Base-by-base conservation (phyloP, 208 protist species). In the Naegleria fowleri region DNA sequence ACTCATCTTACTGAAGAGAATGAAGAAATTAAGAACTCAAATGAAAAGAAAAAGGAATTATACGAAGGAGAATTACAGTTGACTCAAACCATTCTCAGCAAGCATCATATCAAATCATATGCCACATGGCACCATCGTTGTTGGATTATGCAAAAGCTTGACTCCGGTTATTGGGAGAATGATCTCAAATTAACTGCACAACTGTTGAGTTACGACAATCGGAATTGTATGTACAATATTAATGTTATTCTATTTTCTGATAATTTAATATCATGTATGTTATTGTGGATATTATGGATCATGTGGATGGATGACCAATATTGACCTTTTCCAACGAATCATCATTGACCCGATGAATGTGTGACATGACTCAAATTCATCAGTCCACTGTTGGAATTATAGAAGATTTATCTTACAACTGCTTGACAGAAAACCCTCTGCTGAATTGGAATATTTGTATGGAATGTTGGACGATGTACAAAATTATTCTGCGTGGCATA, bases 341-440 rank as follows among this genome's bases (percentile, higher is more conserved):
- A 0, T 25, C 29, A 75, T 6, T 11, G 5, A 25, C 3, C 84
- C 4, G 0, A 52, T 36, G 67, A 67, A n/a, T 79, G 22, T 91
- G 19, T 85, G 2, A 33, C 59, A 48, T 48, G 36, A 83, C 36
- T 25, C n/a, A 16, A 40, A 83, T 83, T 83, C 36, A 58, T 29
- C 25, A 89, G 86, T 90, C 36, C 87, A 90, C 33, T 90, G 87
- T 90, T 90, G 87, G 87, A 90, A 90, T 90, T 90, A 90, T 48
- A 75, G 87, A 79, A 41, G 55, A 90, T 79, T 33, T 75, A 48
- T 90, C 13, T 51, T 90, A 51, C 4, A 90, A n/a, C 36, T 79
- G 22, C 3, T n/a, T 38, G 11, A 75, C 2, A 41, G 3, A n/a
- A 51, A 75, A 19, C 33, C 29, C 3, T 22, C 84, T 9, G 11